phyloP scores from a whole-genome alignment of 352 stramenopile genomes.

The Saprolegnia diclina region DNA sequence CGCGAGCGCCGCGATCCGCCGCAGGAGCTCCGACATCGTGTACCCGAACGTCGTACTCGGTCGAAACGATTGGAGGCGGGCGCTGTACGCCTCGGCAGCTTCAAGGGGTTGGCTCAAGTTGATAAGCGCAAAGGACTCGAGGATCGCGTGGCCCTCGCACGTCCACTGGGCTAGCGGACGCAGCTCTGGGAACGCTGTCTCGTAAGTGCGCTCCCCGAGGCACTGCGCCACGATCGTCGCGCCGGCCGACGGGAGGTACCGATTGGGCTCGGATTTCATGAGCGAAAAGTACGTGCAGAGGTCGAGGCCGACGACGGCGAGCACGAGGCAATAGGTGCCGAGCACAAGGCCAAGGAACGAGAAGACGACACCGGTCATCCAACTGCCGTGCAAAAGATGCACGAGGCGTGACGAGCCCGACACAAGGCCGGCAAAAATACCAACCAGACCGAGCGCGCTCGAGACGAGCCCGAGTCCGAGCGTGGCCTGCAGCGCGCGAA shows the following conservation, averaged over 20 bases:
- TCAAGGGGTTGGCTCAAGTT: neutral
- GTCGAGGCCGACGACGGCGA: neutral
- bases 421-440: neutral
- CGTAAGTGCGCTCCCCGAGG: neutral
- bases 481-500: neutral
- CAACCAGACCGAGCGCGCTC: neutral
- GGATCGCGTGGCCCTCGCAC: neutral
- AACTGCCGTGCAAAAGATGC: constrained; percentile 4
- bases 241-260: neutral
- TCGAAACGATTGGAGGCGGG: neutral
- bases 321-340: neutral
- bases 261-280: neutral
- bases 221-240: neutral
- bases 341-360: neutral
- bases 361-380: neutral
- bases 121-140: neutral
- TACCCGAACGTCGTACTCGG: neutral
- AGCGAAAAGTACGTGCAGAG: neutral
- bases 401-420: neutral
- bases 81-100: neutral
- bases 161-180: neutral
- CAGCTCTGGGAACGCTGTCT: neutral
- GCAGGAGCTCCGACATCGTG: neutral
- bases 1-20: neutral
- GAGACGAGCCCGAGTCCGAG: neutral